Base-by-base conservation (phyloP, 345 rosid genomes). In the Populus nigra region DNA sequence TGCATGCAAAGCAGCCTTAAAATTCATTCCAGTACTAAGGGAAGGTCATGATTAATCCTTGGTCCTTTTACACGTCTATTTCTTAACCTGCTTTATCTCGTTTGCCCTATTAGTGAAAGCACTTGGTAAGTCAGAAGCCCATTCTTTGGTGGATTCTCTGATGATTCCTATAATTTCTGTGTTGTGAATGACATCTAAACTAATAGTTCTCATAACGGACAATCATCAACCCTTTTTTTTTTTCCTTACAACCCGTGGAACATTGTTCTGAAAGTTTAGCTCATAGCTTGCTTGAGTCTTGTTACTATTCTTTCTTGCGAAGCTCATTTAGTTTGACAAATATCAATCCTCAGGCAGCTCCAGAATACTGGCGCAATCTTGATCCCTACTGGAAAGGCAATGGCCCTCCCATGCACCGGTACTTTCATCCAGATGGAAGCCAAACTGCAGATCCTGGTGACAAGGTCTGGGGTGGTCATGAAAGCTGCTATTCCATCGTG, bases 391-490 rank as follows among this genome's bases (percentile, higher is more conserved):
- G 91, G 91, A 76, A 65, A 76, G 93, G 89, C 36, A 84, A 80
- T 10, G 76, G 85, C 35, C 88, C 86, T 55, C 87, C 61, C 1
- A 86, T 90, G 91, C 89, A 41, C 62, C 83, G 89, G 6, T 86
- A 90, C 85, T 90, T 90, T 73, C 91, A 88, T 69, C 85, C 83
- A 15, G 93, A 90, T 61, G 89, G 91, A 31, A 90, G 91, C 81
- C 91, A 79, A 76, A 90, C 83, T 62, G 93, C 91, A 27, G 91
- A 82, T 84, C 88, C 87, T 66, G 86, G 81, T 18, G 90, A 88
- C 84, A 71, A 57, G 83, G 89, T 85, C 12, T 88, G 93, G 93
- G 89, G 90, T 7, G 93, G 93, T 36, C 93, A 90, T 61, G 90
- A 88, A 74, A 83, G 90, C 85, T 88, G 90, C 55, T 90, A 81